Percentiles rank a stretch among this genome's conserved stretches.
These are phyloP conservation scores for Sideroxylon spinosum DNA, from an alignment of 179 eudicot species.

Conservation along the genomic window DNA sequence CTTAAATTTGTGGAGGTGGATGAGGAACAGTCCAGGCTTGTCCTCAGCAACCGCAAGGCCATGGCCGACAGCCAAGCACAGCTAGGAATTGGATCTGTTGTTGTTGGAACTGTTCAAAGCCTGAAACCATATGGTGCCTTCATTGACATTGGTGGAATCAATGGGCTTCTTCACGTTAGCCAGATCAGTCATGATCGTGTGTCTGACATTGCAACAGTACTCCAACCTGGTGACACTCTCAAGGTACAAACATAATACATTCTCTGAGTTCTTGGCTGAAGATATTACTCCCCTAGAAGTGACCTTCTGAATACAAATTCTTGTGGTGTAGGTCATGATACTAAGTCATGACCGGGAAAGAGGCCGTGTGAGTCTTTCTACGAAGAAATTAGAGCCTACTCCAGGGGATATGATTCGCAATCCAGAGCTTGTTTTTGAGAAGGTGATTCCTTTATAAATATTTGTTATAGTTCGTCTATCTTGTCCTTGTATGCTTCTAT, in stretches of 20 bases:
- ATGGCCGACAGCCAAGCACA: slow-evolving; percentile 97
- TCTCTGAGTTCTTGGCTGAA: neutral
- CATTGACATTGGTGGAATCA: slow-evolving; percentile 95
- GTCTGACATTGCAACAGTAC: slow-evolving; percentile 86
- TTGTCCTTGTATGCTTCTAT: neutral
- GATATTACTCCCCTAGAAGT: neutral
- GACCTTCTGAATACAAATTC: neutral
- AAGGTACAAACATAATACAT: slow-evolving; percentile 45
- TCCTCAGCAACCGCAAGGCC: slow-evolving; percentile 94
- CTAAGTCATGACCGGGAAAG: slow-evolving; percentile 97
- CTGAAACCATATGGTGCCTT: slow-evolving; percentile 98
- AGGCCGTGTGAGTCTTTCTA: slow-evolving; percentile 96
- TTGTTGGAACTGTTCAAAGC: slow-evolving; percentile 83
- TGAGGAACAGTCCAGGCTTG: slow-evolving; percentile 81
- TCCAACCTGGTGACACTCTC: slow-evolving; percentile 92
- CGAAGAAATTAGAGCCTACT: slow-evolving; percentile 98
- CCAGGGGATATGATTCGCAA: slow-evolving; percentile 99
- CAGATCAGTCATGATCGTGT: slow-evolving; percentile 97
- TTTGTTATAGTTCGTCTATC: neutral
- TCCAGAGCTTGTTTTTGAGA: slow-evolving; percentile 94
- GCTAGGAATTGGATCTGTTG: slow-evolving; percentile 95
- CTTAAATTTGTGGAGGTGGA: slow-evolving; percentile 97
- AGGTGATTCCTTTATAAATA: slow-evolving; percentile 42
- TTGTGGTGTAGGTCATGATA: slow-evolving; percentile 69
- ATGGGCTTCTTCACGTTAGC: slow-evolving; percentile 97